Evolutionary conservation across 164 flowering plant species (phyloP).

Genomic region (Vitis vinifera): DNA sequence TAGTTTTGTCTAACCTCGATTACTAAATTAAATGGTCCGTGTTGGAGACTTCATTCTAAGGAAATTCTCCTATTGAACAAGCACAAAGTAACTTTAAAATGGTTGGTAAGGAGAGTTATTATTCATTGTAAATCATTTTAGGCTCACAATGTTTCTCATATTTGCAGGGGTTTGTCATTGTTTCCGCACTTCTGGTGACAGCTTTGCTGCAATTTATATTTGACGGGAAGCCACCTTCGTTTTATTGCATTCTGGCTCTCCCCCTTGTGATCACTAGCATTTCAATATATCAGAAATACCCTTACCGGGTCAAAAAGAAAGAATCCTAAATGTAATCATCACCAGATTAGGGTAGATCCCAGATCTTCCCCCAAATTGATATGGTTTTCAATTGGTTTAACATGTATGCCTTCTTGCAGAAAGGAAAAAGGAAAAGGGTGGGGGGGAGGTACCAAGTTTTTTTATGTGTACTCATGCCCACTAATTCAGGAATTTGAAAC

Average conservation of each 20-base stretch:
- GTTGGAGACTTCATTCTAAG: too few species aligned
- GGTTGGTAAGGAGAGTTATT: too few species aligned
- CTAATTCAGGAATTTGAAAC: background rate
- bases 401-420: background rate
- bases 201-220: conserved; percentile 88
- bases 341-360: background rate
- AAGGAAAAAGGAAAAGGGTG: background rate
- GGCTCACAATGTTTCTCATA: background rate
- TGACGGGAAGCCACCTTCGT: conserved; percentile 93
- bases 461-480: background rate
- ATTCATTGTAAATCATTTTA: background rate
- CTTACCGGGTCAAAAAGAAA: conserved; percentile 76
- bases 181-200: conserved; percentile 93
- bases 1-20: too few species aligned
- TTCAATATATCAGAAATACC: conserved; percentile 87
- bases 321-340: conserved; percentile 33
- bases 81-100: too few species aligned
- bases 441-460: background rate
- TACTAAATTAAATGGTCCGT: too few species aligned
- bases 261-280: conserved; percentile 88
- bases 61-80: too few species aligned
- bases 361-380: background rate
- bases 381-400: background rate
- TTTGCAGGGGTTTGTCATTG: conserved; percentile 96
- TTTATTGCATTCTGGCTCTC: conserved; percentile 72